A percentile compares a stretch with the other conserved stretches of the same genome.
phyloP scores from a whole-genome alignment of 306 rosid species.

The Rubus parviflorus region DNA sequence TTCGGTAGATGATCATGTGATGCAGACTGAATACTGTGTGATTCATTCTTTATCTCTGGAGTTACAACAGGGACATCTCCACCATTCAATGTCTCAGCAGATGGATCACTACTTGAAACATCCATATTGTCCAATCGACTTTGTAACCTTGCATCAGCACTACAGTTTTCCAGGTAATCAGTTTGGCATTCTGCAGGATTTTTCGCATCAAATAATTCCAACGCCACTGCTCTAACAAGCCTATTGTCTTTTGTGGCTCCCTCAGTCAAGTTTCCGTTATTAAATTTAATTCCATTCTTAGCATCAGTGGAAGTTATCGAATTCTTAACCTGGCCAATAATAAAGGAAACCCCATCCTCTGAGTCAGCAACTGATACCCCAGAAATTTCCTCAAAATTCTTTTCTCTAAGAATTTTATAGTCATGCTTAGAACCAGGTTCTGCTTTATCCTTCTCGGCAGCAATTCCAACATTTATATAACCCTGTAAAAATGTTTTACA shows the following conservation, averaged over 20 bases:
- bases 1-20: constrained; percentile 39
- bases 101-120: constrained; percentile 39
- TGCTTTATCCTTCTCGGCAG: constrained; percentile 70
- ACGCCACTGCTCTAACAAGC: constrained; percentile 22
- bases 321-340: constrained; percentile 65
- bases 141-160: constrained; percentile 30
- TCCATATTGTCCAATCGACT: constrained; percentile 31
- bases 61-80: constrained; percentile 36
- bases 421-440: constrained; percentile 50
- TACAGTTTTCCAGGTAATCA: constrained; percentile 34
- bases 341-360: constrained; percentile 93
- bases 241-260: constrained; percentile 43
- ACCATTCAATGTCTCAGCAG: constrained; percentile 39
- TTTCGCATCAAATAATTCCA: constrained; percentile 32
- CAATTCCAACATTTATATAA: constrained; percentile 93
- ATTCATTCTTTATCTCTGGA: constrained; percentile 43
- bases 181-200: constrained; percentile 41
- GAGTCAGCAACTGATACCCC: constrained; percentile 75
- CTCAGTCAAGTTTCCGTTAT: constrained; percentile 28
- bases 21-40: constrained; percentile 33
- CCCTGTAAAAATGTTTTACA: constrained; percentile 64
- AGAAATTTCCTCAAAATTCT: constrained; percentile 52
- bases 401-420: constrained; percentile 64
- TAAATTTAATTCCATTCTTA: constrained; percentile 35
- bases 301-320: constrained; percentile 44